Conservation (phyloP, 108 stramenopile species). For the Cyclotella choctawhatcheeana region DNA sequence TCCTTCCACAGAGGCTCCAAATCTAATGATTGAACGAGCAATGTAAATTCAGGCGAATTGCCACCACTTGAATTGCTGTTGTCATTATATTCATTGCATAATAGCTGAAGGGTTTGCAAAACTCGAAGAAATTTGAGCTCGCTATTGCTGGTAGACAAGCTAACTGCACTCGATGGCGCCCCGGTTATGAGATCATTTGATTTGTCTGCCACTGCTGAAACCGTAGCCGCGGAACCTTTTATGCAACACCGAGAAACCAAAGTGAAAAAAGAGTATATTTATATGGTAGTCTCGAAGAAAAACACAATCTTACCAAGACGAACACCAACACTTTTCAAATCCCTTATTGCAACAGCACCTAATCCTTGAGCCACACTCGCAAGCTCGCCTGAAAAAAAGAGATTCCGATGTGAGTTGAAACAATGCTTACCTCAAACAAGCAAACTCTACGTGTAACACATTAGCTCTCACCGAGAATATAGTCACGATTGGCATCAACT, state of each 20-base stretch:
- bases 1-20: constrained; percentile 85
- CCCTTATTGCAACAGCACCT: constrained; percentile 73
- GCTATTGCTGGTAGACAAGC: constrained; percentile 84
- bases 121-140: constrained; percentile 92
- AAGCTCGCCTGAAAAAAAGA: constrained; percentile 36
- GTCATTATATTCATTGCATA: constrained; percentile 67
- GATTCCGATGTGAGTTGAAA: too few species aligned
- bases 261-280: too few species aligned
- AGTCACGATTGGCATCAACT: constrained; percentile 62
- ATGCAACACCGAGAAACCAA: too few species aligned
- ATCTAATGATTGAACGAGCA: constrained; percentile 70
- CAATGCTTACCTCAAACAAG: neutral
- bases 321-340: constrained; percentile 70
- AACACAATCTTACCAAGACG: constrained; percentile 50
- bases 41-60: constrained; percentile 56
- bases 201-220: constrained; percentile 4
- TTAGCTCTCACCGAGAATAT: constrained; percentile 17
- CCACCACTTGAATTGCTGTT: constrained; percentile 54
- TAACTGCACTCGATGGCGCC: constrained; percentile 78
- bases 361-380: constrained; percentile 75
- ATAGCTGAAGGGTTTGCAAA: constrained; percentile 80
- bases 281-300: too few species aligned
- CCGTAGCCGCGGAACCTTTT: constrained; percentile 46
- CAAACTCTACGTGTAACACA: neutral
- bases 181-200: constrained; percentile 33